phyloP scores from a whole-genome alignment of 2,329 filamentous ascomycete genomes.

The Ophiocordyceps polyrhachis-furcata region DNA sequence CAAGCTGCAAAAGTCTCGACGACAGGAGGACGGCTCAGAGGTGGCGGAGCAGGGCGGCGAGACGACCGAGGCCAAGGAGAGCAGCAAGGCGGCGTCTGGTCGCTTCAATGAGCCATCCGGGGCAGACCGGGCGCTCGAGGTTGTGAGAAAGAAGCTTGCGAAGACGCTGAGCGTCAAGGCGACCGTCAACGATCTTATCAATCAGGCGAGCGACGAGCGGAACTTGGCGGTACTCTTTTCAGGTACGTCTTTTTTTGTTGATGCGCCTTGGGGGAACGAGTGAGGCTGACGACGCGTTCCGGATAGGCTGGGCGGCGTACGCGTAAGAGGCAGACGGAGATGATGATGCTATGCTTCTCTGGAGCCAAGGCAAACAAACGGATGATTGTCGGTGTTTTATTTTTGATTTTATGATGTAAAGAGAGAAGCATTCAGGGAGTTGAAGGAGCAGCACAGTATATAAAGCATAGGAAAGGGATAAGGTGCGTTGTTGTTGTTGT shows the following conservation, averaged over 20 bases:
- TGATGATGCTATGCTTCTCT: too few species aligned
- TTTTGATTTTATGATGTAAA: too few species aligned
- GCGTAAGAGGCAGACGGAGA: conserved; percentile 11
- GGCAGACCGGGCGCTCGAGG: conserved; percentile 76
- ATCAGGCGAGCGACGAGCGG: conserved; percentile 81
- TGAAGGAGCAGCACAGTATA: too few species aligned
- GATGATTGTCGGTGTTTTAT: too few species aligned
- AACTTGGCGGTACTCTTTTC: conserved; percentile 85
- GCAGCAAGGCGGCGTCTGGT: conserved; percentile 10
- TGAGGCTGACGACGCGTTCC: conserved; percentile 7
- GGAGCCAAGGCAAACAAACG: too few species aligned
- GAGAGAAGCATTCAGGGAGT: too few species aligned
- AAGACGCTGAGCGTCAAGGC: conserved; percentile 88
- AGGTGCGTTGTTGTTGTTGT: too few species aligned
- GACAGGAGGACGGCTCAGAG: conserved; percentile 23
- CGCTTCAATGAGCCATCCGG: conserved; percentile 44
- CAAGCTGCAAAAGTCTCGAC: conserved; percentile 44
- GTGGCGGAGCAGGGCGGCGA: conserved; percentile 18
- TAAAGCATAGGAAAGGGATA: too few species aligned
- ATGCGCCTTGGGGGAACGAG: too few species aligned
- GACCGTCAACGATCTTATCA: conserved; percentile 92
- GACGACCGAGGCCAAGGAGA: conserved; percentile 21
- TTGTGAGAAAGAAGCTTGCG: conserved; percentile 89
- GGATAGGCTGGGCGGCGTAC: conserved; percentile 26
- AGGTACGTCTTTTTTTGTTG: conserved; percentile 26